Base-by-base conservation (phyloP, 345 rosid genomes). In the Lagerstroemia speciosa region DNA sequence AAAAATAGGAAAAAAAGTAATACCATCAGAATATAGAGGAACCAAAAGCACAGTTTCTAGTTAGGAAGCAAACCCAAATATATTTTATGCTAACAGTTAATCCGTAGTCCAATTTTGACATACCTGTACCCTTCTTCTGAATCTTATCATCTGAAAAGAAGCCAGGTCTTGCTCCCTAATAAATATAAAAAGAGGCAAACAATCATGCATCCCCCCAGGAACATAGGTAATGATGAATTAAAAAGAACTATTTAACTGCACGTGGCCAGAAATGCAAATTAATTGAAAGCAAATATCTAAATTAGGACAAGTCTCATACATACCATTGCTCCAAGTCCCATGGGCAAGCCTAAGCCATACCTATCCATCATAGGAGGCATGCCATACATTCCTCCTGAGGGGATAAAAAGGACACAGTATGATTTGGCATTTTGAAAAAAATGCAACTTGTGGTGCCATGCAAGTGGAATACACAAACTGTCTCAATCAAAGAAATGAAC, bases 291-390 rank as follows among this genome's bases (percentile, higher is more conserved):
- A 29, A 58, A 37, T 30, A 65, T 36, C 37, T 6, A 19, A 5
- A 53, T 30, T 66, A 52, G 19, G 63, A 58, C 45, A 20, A 57
- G 43, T 67, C 40, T 46, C 58, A 60, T 31, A 72, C 88, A 68
- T 88, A 94, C 99, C 99, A 94, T 82, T 46, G 87, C 74, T 63
- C 89, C 82, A 76, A 87, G 93, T 68, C 86, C 86, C 87, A 94
- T 87, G 17, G 98, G 87, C 86, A 94, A 79, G 68, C 84, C 84
- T 77, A 94, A 82, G 70, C 98, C 97, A 67, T 84, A 92, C 10
- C 98, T 89, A 72, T 94, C 97, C 83, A 94, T 90, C 66, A 91
- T 68, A 46, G 98, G 93, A 43, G 97, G 96, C 78, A 94, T 81
- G 55, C 91, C 87, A 78, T 92, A 94, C 85, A 94, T 85, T 31